Evolutionary conservation across 768 basidiomycete species (phyloP).

Genomic region (Neoboletus magnificus): DNA sequence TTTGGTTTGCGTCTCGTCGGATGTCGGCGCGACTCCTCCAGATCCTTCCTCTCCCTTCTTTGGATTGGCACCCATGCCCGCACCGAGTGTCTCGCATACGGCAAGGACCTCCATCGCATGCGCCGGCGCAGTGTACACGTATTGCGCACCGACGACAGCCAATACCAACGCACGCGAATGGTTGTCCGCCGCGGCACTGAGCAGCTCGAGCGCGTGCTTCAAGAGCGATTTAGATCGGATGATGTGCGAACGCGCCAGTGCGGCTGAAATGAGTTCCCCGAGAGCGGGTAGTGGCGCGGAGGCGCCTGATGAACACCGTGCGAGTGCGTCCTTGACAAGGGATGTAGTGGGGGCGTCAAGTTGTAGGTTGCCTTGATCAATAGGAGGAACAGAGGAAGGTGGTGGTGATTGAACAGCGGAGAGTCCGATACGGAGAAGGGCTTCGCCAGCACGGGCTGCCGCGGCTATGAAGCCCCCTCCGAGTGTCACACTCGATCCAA

Average conservation of each 20-base stretch:
- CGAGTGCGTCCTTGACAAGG: conserved; percentile 26
- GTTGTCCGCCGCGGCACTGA: conserved; percentile 61
- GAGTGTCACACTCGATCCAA: conserved; percentile 16
- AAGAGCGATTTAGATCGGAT: conserved; percentile 39
- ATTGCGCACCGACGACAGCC: conserved; percentile 66
- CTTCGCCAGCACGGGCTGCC: conserved; percentile 51
- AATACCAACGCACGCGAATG: conserved; percentile 69
- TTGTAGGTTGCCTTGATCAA: conserved; percentile 4
- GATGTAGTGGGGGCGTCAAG: conserved; percentile 17
- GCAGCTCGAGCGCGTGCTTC: conserved; percentile 57
- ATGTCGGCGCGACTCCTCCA: background rate
- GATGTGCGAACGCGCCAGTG: conserved; percentile 23
- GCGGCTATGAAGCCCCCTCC: conserved; percentile 41
- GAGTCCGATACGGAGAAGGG: conserved; percentile 49
- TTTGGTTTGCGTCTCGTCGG: conserved; percentile 9
- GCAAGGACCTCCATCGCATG: conserved; percentile 64
- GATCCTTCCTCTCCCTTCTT: conserved; percentile 17
- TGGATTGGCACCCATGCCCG: conserved; percentile 54
- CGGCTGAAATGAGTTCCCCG: conserved; percentile 17
- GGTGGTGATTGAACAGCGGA: conserved; percentile 5
- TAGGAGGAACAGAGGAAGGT: background rate
- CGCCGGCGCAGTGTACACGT: conserved; percentile 65
- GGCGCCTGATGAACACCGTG: conserved; percentile 21
- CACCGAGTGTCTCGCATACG: conserved; percentile 67
- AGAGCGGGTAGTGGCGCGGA: conserved; percentile 19